Evolutionary conservation across 2,329 filamentous ascomycete species (phyloP), one percentile per base, ranked within the genome.

Genomic region (Epichloe festucae): DNA sequence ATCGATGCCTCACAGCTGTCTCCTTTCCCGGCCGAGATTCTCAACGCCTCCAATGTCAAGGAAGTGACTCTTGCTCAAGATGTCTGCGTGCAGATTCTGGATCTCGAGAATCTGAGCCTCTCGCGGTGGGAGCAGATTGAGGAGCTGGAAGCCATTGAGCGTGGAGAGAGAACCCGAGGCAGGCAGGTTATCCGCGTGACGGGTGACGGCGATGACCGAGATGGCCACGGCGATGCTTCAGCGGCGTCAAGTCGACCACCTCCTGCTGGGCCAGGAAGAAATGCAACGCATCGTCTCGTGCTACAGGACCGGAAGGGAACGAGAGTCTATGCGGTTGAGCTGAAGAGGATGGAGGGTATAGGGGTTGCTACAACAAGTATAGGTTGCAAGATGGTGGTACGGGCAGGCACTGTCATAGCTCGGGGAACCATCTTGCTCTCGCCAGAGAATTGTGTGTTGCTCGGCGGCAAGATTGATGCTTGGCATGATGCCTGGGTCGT

Each of bases 81-180:
- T 35, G 73, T 91, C 1, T 73, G 84, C 3, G 84, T 93, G 1
- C 93, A 97, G 66, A 79, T 97, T 1, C 70, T 95, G 1, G 89
- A 94, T 59, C 74, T 97, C 7, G 85, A 95, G 62, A 90, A 97
- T 62, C 76, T 97, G 19, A 78, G 83, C 2, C 76, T 78, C 49
- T 89, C 85, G 59, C 78, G 85, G 49, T 95, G 90, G 88, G 84
- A 88, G 56, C 89, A 96, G 66, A 78, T 95, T 35, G 89, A 96
- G 65, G 81, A 83, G 36, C 79, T 93, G 6, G 87, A 91, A 65
- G 78, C 82, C 43, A 73, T 82, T 44, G 81, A 85, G 60, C 76
- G 85, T 12, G 87, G 87, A 1, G 87, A 91, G 68, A 78, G 73
- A 56, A 87, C 77, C 0, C 78, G 81, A 41, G 93, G 93, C 0